Percentiles rank a stretch among this genome's conserved stretches.
Conservation (phyloP, 1,139 yeast genomes). For the Hanseniaspora uvarum region DNA sequence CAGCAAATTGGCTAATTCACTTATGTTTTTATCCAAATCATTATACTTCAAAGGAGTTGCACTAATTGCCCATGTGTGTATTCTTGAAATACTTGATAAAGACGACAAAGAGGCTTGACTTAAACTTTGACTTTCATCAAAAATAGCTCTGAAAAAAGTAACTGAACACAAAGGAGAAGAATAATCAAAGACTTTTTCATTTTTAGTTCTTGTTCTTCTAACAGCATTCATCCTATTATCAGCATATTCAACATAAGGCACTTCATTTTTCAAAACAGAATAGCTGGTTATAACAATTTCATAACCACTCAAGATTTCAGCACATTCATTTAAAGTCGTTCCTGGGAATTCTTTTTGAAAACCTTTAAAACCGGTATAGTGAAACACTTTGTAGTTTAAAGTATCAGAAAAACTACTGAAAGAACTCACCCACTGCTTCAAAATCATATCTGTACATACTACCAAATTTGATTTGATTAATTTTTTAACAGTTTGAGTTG, state of each 20-base stretch:
- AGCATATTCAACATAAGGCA: slow-evolving; percentile 65
- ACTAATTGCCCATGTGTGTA: slow-evolving; percentile 93
- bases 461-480: slow-evolving; percentile 60
- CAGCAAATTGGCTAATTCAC: slow-evolving; percentile 61
- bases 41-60: slow-evolving; percentile 64
- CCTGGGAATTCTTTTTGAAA: slow-evolving; percentile 28
- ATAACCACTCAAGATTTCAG: slow-evolving; percentile 34
- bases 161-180: slow-evolving; percentile 72
- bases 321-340: slow-evolving; percentile 36
- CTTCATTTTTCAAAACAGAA: slow-evolving; percentile 54
- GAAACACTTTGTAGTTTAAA: slow-evolving; percentile 39
- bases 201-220: slow-evolving; percentile 16
- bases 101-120: slow-evolving; percentile 34
- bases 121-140: slow-evolving; percentile 94
- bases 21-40: slow-evolving; percentile 40
- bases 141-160: slow-evolving; percentile 82
- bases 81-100: slow-evolving; percentile 55
- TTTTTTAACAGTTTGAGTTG: neutral
- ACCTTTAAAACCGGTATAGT: slow-evolving; percentile 52
- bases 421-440: slow-evolving; percentile 64
- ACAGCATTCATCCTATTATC: slow-evolving; percentile 22
- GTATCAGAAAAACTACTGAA: slow-evolving; percentile 24
- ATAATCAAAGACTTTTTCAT: slow-evolving; percentile 37
- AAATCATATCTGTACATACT: slow-evolving; percentile 73
- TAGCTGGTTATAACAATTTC: slow-evolving; percentile 84